Evolutionary conservation across 2,329 filamentous ascomycete genomes (phyloP).

Genomic region (Aspergillus pseudoglaucus): DNA sequence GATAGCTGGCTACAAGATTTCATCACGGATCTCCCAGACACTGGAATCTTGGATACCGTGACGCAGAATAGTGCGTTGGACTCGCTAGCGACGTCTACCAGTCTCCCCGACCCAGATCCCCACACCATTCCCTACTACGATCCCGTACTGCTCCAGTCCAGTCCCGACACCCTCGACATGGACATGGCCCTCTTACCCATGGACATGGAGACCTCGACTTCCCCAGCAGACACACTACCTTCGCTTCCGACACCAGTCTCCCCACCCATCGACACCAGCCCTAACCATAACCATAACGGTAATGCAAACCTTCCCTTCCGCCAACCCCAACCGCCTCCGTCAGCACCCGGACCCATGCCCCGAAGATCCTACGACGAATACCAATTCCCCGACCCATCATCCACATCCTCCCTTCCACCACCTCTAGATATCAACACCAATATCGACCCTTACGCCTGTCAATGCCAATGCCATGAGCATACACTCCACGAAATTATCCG

Average conservation of each 20-base stretch:
- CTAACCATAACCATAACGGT: neutral
- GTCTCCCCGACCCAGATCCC: neutral
- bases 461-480: conserved; percentile 20
- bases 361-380: neutral
- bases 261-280: neutral
- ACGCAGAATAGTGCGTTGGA: neutral
- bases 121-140: neutral
- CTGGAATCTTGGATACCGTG: conserved; percentile 2
- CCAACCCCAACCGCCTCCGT: neutral
- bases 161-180: neutral
- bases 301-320: neutral
- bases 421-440: neutral
- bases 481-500: conserved; percentile 18
- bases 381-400: neutral
- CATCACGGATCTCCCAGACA: conserved; percentile 7
- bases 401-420: too few relatives aligned
- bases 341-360: neutral
- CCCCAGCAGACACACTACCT: neutral
- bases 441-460: conserved; percentile 1
- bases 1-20: conserved; percentile 26
- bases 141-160: neutral
- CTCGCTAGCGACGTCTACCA: neutral
- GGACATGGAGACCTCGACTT: neutral
- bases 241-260: neutral
- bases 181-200: neutral